Base-by-base conservation (phyloP, 306 rosid species). In the Albizia julibrissin region DNA sequence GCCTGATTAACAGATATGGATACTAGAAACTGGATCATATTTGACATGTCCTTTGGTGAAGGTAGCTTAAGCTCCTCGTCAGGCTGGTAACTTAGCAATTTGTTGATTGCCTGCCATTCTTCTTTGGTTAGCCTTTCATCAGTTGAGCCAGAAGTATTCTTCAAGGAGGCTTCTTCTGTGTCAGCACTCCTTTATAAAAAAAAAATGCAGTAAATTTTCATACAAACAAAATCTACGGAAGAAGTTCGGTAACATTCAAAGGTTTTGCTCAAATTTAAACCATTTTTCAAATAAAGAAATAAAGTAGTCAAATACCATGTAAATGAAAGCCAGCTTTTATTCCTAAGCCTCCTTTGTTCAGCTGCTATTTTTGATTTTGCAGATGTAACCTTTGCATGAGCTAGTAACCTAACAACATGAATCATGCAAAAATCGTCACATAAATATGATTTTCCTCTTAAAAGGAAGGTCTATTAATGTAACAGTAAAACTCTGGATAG, bases 91-190 rank as follows among this genome's bases (percentile, higher is more conserved):
- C 98, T 93, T 79, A 95, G 80, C 69, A 95, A 85, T 87, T 93
- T 95, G 81, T 92, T 91, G 58, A 95, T 89, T 82, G 97, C 99
- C 85, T 92, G 90, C 99, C 97, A 95, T 85, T 95, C 98, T 81
- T 94, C 98, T 80, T 88, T 94, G 12, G 98, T 92, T 85, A 94
- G 83, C 77, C 85, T 78, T 86, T 94, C 93, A 73, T 93, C 94
- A 18, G 69, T 79, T 29, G 2, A 29, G 2, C 31, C 31, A 29
- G 31, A 29, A 29, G 31, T 2, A 29, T 29, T 29, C 31, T 29
- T 3, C 31, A 29, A 29, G 61, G 87, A 81, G 75, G 84, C 82
- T 83, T 88, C 97, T 84, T 85, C 92, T 4, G 94, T 27, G 49
- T 88, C 87, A 73, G 87, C 72, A 79, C 80, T 19, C 99, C 98